Base-by-base conservation (phyloP, 352 stramenopile species). In the Bremia lactucae region DNA sequence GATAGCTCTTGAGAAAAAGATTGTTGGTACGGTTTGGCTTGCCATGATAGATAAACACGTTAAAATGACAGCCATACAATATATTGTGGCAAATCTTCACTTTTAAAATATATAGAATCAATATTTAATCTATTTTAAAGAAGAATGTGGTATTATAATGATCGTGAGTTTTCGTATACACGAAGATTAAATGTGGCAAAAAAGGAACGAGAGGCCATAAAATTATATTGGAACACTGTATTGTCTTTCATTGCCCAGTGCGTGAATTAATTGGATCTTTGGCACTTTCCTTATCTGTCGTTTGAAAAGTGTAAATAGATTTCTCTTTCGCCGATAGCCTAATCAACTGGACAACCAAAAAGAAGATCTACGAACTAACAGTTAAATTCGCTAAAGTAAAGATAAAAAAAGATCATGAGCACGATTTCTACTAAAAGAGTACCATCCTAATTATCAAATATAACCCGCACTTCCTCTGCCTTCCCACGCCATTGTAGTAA, bases 221-320 rank as follows among this genome's bases (percentile, higher is more conserved):
- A n/a, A n/a, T n/a, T n/a, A n/a, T 86, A 96, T 33, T 80, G 52
- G 52, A 87, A 90, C 28, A 29, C 43, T n/a, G 73, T 72, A 31
- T 87, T 62, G 53, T 87, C 78, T 44, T 81, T 79, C 72, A 88
- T 80, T 2, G 78, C 82, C 81, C 80, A 96, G 55, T 95, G 96
- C 9, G 82, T 94, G 47, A 83, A 85, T 45, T 89, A 90, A 61
- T 96, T 96, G 21, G 52, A 68, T 3, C 87, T 10, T 55, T 49
- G 8, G 49, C 52, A 1, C 76, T 78, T 60, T 90, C 71, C 26
- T 85, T 67, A 13, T 84, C 67, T 8, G 48, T 45, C 29, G 94
- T 84, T 22, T 93, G 79, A 0, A 69, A 68, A 25, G 83, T 59
- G 38, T 68, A 62, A 6, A 52, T 40, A 3, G 3, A 85, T 25